Evolutionary conservation across 768 basidiomycete genomes (phyloP), one percentile per base, ranked within the genome.

Genomic region (Rhodotorula toruloides): DNA sequence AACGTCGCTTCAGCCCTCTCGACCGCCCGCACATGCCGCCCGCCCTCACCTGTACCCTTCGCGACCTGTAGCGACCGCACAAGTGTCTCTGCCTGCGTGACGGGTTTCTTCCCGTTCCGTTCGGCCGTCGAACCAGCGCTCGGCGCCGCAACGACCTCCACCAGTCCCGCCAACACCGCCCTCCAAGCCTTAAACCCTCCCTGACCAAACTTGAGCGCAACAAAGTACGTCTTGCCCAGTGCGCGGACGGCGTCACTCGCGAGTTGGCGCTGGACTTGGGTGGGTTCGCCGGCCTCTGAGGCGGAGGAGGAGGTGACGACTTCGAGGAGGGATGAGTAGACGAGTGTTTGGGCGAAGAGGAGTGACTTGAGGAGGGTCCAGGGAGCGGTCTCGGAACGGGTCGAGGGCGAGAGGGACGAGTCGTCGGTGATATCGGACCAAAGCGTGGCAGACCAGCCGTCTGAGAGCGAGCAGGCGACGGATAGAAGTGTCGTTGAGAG

Each of bases 151-250:
- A 90, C 79, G 44, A 92, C 80, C 69, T 93, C 90, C 31, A 92
- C 78, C 2, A 89, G 84, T 37, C 87, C 82, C 75, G 88, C 90
- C 71, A 89, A 88, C 2, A 82, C 83, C 72, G 84, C 84, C 71
- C 87, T 86, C 47, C 91, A 81, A 72, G 91, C 87, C 34, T 80
- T 73, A 73, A 93, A 87, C 5, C 86, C 84, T 29, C 81, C 81
- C 27, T 78, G 87, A 4, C 90, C 90, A 70, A 91, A 90, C 72
- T 87, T 84, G 14, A 86, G 84, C 13, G 91, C 84, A 54, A 91
- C 82, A 72, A 89, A 89, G 4, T 89, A 84, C 27, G 90, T 80
- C 73, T 85, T 82, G 17, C 83, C 84, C 17, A 91, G 80, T 0
- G 82, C 83, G 34, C 81, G 80, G 1, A 91, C 77, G 9, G 82